phyloP scores from a whole-genome alignment of 768 basidiomycete genomes.

The Pholiota conissans region DNA sequence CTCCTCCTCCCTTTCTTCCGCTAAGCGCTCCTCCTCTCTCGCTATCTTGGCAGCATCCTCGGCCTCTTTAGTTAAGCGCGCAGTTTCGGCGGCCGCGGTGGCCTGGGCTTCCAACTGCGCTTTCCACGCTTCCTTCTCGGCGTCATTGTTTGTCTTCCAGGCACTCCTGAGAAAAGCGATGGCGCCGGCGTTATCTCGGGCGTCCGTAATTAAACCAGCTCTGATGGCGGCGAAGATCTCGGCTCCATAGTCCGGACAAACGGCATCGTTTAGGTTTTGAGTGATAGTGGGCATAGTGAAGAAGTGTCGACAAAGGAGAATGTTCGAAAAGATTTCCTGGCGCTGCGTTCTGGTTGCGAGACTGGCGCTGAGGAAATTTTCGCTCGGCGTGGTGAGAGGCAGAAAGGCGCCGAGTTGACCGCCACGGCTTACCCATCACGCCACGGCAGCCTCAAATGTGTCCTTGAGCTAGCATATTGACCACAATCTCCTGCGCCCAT shows the following conservation, averaged over 20 bases:
- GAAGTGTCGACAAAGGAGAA: neutral
- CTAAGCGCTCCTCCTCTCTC: neutral
- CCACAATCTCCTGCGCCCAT: too few relatives aligned
- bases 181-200: neutral
- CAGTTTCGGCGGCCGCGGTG: neutral
- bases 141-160: neutral
- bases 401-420: too few relatives aligned
- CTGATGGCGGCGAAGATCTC: neutral
- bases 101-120: neutral
- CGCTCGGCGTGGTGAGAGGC: neutral
- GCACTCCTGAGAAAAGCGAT: neutral
- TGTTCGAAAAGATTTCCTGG: neutral
- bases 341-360: neutral
- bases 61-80: neutral
- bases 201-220: neutral
- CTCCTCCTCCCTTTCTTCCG: neutral
- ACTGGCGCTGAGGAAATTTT: neutral
- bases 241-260: neutral
- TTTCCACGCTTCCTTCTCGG: neutral
- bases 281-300: neutral
- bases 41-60: neutral
- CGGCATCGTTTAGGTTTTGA: neutral
- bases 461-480: too few relatives aligned
- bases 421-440: too few relatives aligned
- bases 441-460: too few relatives aligned